phyloP scores from a whole-genome alignment of 768 basidiomycete species.

The Agrocybe pediades region DNA sequence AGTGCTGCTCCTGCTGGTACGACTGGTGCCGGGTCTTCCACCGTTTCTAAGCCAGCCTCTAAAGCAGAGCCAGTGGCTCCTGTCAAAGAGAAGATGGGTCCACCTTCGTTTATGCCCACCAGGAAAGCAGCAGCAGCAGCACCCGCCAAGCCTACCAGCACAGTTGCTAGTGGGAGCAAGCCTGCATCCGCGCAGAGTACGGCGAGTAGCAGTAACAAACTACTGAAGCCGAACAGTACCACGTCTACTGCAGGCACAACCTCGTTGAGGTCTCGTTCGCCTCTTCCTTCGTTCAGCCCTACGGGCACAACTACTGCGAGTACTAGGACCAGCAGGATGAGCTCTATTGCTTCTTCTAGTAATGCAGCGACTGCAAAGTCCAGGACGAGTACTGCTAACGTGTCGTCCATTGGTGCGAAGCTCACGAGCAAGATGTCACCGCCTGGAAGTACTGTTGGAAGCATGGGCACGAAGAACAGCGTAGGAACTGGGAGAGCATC shows the following conservation, averaged over 20 bases:
- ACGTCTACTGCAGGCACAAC: constrained; percentile 19
- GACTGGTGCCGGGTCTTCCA: constrained; percentile 8
- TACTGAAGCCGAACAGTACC: background rate
- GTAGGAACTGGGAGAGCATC: constrained; percentile 9
- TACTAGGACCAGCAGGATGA: constrained; percentile 8
- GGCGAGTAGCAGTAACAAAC: constrained; percentile 17
- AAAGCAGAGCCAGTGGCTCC: constrained; percentile 11
- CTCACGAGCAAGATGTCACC: constrained; percentile 20
- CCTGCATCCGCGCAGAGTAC: constrained; percentile 19
- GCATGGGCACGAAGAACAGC: constrained; percentile 36
- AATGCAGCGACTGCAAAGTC: constrained; percentile 21
- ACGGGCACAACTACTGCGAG: constrained; percentile 15
- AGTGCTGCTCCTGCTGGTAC: constrained; percentile 24
- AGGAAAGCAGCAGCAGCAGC: constrained; percentile 20
- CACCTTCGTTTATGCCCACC: constrained; percentile 16
- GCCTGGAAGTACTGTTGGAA: constrained; percentile 27
- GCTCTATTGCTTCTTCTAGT: constrained; percentile 4
- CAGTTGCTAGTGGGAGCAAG: constrained; percentile 17
- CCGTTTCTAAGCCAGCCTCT: constrained; percentile 25
- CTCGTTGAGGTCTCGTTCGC: constrained; percentile 27
- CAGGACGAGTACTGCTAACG: constrained; percentile 22
- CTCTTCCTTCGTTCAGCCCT: constrained; percentile 22
- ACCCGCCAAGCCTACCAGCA: constrained; percentile 23
- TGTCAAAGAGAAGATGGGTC: constrained; percentile 19
- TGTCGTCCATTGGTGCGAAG: constrained; percentile 49